Evolutionary conservation across 2,329 filamentous ascomycete genomes (phyloP), one percentile per base, ranked within the genome.

Genomic region (Kalmusia sp.): DNA sequence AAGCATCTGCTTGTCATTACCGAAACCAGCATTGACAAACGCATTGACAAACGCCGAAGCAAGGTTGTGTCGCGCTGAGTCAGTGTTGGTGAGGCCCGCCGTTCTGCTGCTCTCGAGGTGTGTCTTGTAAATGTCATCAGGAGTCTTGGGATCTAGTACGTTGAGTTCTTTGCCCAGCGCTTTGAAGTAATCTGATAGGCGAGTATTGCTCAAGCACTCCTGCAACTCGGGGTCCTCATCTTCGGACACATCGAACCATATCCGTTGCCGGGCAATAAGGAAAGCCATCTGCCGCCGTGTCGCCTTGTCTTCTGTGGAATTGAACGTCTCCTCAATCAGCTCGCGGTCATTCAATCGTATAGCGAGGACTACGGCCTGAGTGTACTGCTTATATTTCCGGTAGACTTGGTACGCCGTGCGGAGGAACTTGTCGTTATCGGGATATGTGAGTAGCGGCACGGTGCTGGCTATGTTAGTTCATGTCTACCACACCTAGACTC

Each of bases 81-180:
- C 95, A 40, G 96, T 86, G 71, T 97, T 97, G 9, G 93, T 97
- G 77, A 96, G 85, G 30, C 92, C 93, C 21, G 92, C 91, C 48
- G 96, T 95, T 57, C 96, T 87, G 67, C 89, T 96, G 79, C 91
- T 98, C 78, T 99, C 95, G 4, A 99, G 84, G 76, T 99, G 95
- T 70, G 92, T 96, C 82, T 99, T 99, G 84, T 99, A 99, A 67
- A 99, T 99, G 68, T 99, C 96, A 72, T 99, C 95, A 0, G 93
- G 96, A 37, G 91, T 91, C 80, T 97, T 98, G 30, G 95, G 95
- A 59, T 99, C 95, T 35, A 98, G 81, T 47, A 99, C 93, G 76
- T 99, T 98, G 49, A 99, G 83, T 74, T 99, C 95, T 77, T 97
- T 97, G 52, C 88, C 96, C 27, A 99, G 81, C 4, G 90, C 86